These are phyloP conservation scores for Euphorbia neoarborescens DNA, from an alignment of 441 rosid species.

Conservation along the genomic window DNA sequence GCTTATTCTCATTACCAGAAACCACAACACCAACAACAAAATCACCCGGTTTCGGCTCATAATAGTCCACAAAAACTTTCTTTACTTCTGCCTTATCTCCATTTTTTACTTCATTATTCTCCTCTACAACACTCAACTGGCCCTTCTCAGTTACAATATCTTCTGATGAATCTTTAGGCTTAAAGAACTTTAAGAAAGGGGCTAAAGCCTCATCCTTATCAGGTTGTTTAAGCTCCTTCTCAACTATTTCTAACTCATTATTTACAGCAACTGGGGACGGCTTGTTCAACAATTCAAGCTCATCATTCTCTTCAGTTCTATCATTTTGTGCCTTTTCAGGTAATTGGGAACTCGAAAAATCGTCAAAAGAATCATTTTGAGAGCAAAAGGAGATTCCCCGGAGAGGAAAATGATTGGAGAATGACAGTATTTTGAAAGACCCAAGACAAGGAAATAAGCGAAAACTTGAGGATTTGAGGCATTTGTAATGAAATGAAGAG, in stretches of 20 bases:
- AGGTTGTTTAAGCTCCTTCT: conserved; percentile 23
- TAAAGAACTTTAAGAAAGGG: conserved; percentile 77
- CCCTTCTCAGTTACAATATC: conserved; percentile 27
- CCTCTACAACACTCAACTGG: conserved; percentile 28
- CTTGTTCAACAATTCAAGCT: conserved; percentile 55
- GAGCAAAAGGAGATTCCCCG: conserved; percentile 36
- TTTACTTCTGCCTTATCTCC: conserved; percentile 20
- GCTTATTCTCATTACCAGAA: conserved; percentile 87
- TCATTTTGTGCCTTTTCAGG: conserved; percentile 27
- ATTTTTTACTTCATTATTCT: conserved; percentile 16
- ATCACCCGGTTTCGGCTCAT: conserved; percentile 74
- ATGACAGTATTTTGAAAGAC: conserved; percentile 9
- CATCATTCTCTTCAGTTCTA: conserved; percentile 34
- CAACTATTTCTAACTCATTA: conserved; percentile 29
- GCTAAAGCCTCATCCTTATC: conserved; percentile 55
- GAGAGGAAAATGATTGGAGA: conserved; percentile 21
- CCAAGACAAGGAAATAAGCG: conserved; percentile 13
- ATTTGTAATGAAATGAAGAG: conserved; percentile 17
- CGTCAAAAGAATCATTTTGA: conserved; percentile 35
- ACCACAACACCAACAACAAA: conserved; percentile 84
- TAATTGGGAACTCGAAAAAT: conserved; percentile 31
- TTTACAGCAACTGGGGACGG: conserved; percentile 42
- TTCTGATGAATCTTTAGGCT: conserved; percentile 33
- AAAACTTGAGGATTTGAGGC: conserved; percentile 19
- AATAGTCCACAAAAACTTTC: conserved; percentile 53